Evolutionary conservation across 2,329 filamentous ascomycete genomes (phyloP).

Genomic region (Trichophyton schoenleinii): DNA sequence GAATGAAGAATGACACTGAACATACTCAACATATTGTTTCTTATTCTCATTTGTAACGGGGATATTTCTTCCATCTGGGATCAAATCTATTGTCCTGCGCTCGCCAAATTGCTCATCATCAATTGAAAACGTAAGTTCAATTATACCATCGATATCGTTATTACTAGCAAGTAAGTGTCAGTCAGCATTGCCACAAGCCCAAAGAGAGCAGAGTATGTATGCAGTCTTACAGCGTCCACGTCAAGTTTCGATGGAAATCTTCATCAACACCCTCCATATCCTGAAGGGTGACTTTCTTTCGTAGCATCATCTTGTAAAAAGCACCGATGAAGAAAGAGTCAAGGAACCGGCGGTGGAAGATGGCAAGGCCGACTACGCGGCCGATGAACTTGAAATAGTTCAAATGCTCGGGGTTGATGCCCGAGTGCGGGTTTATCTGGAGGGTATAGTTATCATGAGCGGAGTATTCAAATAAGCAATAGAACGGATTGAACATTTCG

Average conservation of each 20-base stretch:
- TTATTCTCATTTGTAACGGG: conserved; percentile 98
- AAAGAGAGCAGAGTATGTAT: not conserved
- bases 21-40: conserved; percentile 89
- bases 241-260: conserved; percentile 89
- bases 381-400: conserved; percentile 99
- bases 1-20: conserved; percentile 9
- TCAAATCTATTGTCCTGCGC: conserved; percentile 84
- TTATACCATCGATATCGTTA: conserved; percentile 88
- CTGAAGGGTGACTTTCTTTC: conserved; percentile 78
- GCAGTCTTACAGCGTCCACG: conserved; percentile 67
- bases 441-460: conserved; percentile 99
- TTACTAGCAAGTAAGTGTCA: conserved; percentile 41
- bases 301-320: conserved; percentile 97
- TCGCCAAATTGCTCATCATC: conserved; percentile 97
- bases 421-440: conserved; percentile 98
- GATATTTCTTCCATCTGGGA: conserved; percentile 78
- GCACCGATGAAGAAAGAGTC: conserved; percentile 99
- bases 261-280: conserved; percentile 99
- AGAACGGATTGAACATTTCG: conserved; percentile 99
- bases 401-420: conserved; percentile 96
- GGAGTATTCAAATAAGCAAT: conserved; percentile 98
- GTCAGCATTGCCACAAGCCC: conserved; percentile 13
- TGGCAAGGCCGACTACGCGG: conserved; percentile 87
- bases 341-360: conserved; percentile 94
- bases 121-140: conserved; percentile 92